Evolutionary conservation across 2,329 filamentous ascomycete genomes (phyloP), one percentile per base, ranked within the genome.

Genomic region (Aspergillus udagawae): DNA sequence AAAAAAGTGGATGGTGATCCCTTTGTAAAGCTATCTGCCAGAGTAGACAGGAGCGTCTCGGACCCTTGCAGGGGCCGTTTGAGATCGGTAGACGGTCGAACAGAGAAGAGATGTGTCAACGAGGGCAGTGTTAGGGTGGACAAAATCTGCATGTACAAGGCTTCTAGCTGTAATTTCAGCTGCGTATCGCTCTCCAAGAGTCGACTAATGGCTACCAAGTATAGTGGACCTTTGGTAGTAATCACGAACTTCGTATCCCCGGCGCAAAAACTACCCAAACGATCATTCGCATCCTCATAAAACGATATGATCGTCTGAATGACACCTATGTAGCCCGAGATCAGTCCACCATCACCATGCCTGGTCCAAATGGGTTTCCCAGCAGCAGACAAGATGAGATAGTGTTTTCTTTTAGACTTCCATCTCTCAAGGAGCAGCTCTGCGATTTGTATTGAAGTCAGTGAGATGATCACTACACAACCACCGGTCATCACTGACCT

Each of bases 231-330:
- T 70, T 92, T 88, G 3, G 89, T 91, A 52, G 89, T 79, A 59
- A 99, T 84, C 27, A 96, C 90, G 65, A 99, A 97, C 57, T 90
- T 87, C 27, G 91, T 87, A 53, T 86, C 84, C 14, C 89, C 92
- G n/a, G 94, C 92, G 2, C 88, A 91, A 71, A 99, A 99, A 14
- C 88, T 88, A 62, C 85, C 84, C 10, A 99, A 80, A 0, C 84
- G 85, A 70, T 96, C 90, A 55, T 89, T 83, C 8, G 88, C 84
- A 49, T 87, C 87, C 71, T 96, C 89, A 70, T 95, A 97, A 71
- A 97, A 97, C 1, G 94, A 97, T 60, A 99, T 96, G 65, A 99
- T 93, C 47, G 94, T 99, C 72, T 97, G 94, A 1, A 97, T 88
- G 20, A 99, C 88, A 44, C 94, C 94, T 72, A 97, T 93, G 66